Evolutionary conservation across 2,329 filamentous ascomycete genomes (phyloP).

Genomic region (Myriosclerotinia curreyana): DNA sequence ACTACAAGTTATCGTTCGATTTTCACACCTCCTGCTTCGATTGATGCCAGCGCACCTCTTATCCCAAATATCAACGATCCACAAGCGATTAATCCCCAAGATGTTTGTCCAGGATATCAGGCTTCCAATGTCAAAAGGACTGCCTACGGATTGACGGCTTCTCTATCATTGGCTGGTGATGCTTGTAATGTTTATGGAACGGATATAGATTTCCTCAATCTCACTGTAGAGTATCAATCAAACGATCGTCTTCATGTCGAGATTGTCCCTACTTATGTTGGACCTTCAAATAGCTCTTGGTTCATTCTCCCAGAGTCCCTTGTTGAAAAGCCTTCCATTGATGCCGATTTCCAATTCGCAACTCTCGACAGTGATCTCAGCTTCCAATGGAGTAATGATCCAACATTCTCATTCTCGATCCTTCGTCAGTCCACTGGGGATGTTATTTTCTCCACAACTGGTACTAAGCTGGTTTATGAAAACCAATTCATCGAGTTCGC

Average conservation of each 20-base stretch:
- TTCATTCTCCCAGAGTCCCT: conserved; percentile 64
- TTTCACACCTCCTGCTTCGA: conserved; percentile 49
- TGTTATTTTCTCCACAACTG: conserved; percentile 64
- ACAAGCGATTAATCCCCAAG: conserved; percentile 52
- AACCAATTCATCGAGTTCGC: conserved; percentile 76
- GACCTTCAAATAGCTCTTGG: conserved; percentile 59
- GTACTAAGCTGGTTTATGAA: conserved; percentile 65
- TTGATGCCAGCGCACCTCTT: conserved; percentile 47
- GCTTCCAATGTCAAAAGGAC: conserved; percentile 58
- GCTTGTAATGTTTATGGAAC: conserved; percentile 77
- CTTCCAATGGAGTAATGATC: conserved; percentile 52
- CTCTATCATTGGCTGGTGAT: conserved; percentile 64
- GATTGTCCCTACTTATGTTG: conserved; percentile 64
- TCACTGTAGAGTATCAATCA: conserved; percentile 67
- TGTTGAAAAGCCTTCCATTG: conserved; percentile 43
- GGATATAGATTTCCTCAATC: conserved; percentile 63
- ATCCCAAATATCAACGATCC: conserved; percentile 65
- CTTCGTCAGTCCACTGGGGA: conserved; percentile 58
- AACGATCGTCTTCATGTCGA: conserved; percentile 65
- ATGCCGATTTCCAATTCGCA: conserved; percentile 41
- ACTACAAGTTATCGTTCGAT: conserved; percentile 30
- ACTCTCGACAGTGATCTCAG: conserved; percentile 53
- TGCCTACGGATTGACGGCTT: conserved; percentile 60
- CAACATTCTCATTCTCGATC: conserved; percentile 67
- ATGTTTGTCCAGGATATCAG: conserved; percentile 63